Evolutionary conservation across 192 early-diverging fungal species (phyloP).

Genomic region (Phlyctochytrium arcticum): DNA sequence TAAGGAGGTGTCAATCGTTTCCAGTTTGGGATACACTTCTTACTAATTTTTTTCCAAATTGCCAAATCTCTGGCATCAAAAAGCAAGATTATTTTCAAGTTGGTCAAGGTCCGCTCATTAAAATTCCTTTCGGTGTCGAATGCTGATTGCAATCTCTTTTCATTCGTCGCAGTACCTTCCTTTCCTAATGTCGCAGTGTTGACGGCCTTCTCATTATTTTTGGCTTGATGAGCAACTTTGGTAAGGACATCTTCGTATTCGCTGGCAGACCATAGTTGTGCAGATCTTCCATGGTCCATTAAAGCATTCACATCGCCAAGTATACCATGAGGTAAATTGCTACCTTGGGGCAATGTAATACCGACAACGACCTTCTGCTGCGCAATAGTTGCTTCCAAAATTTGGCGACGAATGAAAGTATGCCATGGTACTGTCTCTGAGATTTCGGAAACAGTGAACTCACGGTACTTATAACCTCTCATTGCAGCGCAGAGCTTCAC

Average conservation of each 20-base stretch:
- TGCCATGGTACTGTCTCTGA: neutral
- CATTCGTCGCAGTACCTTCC: neutral
- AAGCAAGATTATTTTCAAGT: neutral
- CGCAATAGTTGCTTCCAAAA: neutral
- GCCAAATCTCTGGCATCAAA: too few relatives aligned
- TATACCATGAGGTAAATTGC: neutral
- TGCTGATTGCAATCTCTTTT: neutral
- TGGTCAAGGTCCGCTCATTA: neutral
- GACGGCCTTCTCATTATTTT: neutral
- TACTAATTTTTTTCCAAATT: too few relatives aligned
- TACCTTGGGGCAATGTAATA: neutral
- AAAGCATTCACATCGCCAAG: neutral
- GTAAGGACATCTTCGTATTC: conserved; percentile 10
- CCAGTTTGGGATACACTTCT: too few relatives aligned
- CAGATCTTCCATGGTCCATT: neutral
- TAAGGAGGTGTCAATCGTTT: too few relatives aligned
- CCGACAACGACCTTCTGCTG: neutral
- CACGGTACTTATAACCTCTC: neutral
- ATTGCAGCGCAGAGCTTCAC: neutral
- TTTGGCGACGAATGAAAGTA: neutral
- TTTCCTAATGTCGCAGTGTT: neutral
- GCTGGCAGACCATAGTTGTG: neutral
- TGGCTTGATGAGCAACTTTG: conserved; percentile 5
- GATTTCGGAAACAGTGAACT: neutral
- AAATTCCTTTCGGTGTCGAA: neutral